Evolutionary conservation across 257 asterid species (phyloP), one percentile per base, ranked within the genome.

Genomic region (Gentiana straminea): DNA sequence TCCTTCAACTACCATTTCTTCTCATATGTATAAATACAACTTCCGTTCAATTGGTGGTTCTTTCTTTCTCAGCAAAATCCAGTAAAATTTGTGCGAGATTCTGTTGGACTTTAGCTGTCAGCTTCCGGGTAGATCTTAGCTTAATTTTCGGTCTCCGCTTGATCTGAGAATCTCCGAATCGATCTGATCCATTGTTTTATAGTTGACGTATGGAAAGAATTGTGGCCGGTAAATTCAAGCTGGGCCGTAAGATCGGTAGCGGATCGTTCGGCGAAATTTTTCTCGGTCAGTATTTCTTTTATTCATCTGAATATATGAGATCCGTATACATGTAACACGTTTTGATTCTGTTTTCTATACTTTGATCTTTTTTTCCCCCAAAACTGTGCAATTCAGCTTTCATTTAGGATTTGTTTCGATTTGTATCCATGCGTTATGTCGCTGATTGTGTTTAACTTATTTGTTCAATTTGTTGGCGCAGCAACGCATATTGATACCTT

Each of bases 401-500:
- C 35, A 43, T 53, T 71, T 54, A 15, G 41, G 44, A 57, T 66
- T 57, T 52, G 0, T 35, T 53, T 15, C 57, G 52, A 7, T 50
- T 57, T 57, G 41, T 8, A 44, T 44, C 32, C 3, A 39, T 39
- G 1, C 8, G 8, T 39, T 2, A 8, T 4, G 8, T 39, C 8
- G 7, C 45, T 39, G 5, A 39, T 5, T 8, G 5, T 8, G 8
- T 39, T 39, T 39, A 39, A 4, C 5, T 4, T 39, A 8, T 32
- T 13, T 62, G 35, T 60, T 62, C 37, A 49, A 33, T 55, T 64
- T 43, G 49, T 11, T 57, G 44, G 24, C 75, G 76, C 86, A 89
- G 97, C 97, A 70, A 89, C 94, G 34, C 95, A 89, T 75, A 74
- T 86, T 58, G 90, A 86, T 60, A 78, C 94, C 37, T 82, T 77